Evolutionary conservation across 1,284 basidiomycete species (phyloP).

Genomic region (Leccinum ponderosum): DNA sequence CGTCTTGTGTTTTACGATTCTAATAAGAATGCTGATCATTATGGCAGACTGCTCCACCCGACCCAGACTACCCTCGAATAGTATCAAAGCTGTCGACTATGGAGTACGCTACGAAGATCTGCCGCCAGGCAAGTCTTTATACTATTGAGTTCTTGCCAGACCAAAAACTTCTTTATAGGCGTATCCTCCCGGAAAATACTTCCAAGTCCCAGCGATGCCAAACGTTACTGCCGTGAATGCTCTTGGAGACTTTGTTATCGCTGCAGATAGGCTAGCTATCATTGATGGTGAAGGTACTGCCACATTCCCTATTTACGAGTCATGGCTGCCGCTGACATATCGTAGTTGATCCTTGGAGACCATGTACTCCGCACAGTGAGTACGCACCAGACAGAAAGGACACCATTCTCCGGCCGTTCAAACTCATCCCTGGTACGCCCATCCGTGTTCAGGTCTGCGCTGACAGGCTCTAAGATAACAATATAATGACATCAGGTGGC

Average conservation of each 20-base stretch:
- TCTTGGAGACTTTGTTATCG: conserved; percentile 76
- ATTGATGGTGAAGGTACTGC: conserved; percentile 78
- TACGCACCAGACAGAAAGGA: conserved; percentile 72
- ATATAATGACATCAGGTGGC: conserved; percentile 48
- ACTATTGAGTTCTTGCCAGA: not conserved
- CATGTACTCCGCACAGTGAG: conserved; percentile 83
- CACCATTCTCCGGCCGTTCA: conserved; percentile 78
- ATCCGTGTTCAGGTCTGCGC: not conserved
- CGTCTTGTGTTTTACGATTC: conserved; percentile 20
- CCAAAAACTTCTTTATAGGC: conserved; percentile 45
- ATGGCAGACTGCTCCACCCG: conserved; percentile 66
- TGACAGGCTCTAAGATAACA: conserved; percentile 1
- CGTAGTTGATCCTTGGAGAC: conserved; percentile 87
- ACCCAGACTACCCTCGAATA: conserved; percentile 62
- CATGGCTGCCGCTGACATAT: not conserved
- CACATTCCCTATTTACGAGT: not conserved
- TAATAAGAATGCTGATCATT: not conserved
- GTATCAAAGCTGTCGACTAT: conserved; percentile 76
- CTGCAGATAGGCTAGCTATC: conserved; percentile 78
- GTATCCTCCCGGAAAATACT: conserved; percentile 77
- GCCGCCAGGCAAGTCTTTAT: conserved; percentile 54
- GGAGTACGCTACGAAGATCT: conserved; percentile 80
- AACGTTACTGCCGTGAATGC: conserved; percentile 80
- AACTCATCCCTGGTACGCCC: conserved; percentile 79
- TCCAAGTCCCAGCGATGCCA: conserved; percentile 69